Evolutionary conservation across 768 basidiomycete species (phyloP).

Genomic region (Kwoniella newhampshirensis): DNA sequence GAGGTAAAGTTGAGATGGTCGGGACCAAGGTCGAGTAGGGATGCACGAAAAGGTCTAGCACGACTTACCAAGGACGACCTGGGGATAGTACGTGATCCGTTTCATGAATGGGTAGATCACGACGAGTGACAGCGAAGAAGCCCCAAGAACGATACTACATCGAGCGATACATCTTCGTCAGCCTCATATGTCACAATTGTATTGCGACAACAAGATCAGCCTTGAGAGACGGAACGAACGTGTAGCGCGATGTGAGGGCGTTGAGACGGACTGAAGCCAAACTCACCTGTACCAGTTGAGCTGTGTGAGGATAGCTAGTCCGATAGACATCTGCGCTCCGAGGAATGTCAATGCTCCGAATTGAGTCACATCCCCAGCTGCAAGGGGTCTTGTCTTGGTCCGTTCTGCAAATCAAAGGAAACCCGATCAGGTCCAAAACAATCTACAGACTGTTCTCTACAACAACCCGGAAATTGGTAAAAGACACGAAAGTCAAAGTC

Average conservation of each 20-base stretch:
- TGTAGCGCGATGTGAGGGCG: no score
- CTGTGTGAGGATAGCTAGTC: conserved; percentile 81
- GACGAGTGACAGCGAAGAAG: conserved; percentile 84
- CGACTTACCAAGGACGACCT: conserved; percentile 79
- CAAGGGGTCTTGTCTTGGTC: conserved; percentile 83
- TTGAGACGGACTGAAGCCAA: no score
- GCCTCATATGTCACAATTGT: no score
- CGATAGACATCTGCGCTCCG: conserved; percentile 73
- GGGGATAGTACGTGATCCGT: conserved; percentile 93
- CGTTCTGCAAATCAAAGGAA: conserved; percentile 61
- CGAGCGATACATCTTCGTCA: no score
- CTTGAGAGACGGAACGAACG: no score
- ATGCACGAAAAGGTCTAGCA: background rate
- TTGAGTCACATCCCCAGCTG: conserved; percentile 73
- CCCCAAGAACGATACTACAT: conserved; percentile 80
- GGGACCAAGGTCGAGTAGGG: background rate
- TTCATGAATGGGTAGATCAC: conserved; percentile 95
- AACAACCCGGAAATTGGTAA: background rate
- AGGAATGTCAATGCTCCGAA: conserved; percentile 78
- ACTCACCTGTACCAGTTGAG: conserved; percentile 90
- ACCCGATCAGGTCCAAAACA: no score
- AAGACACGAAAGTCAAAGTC: no score
- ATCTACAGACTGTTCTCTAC: no score
- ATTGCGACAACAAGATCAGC: no score
- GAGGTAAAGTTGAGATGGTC: no score